These are phyloP conservation scores for Berkeleyomyces basicola DNA, from an alignment of 2,329 filamentous ascomycete species.

Conservation along the genomic window DNA sequence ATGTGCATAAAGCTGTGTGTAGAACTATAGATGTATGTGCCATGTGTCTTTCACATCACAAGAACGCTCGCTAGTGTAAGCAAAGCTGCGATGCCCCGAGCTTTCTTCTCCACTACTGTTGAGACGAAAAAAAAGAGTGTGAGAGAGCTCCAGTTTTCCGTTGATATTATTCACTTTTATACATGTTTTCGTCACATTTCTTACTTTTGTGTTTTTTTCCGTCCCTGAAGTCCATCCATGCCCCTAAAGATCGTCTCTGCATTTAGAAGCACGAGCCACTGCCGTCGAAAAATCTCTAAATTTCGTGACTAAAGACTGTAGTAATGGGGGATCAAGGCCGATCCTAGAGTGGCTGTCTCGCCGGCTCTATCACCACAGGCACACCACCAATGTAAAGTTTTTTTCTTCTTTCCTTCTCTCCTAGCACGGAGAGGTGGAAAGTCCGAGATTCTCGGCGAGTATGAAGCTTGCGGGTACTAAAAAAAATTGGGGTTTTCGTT, in stretches of 20 bases:
- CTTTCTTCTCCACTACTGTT: not conserved
- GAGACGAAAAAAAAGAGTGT: not conserved
- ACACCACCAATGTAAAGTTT: not conserved
- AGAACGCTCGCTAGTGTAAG: not conserved
- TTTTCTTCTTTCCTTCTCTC: not conserved
- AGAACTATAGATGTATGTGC: too few species aligned
- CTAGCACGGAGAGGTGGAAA: not conserved
- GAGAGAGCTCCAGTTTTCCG: not conserved
- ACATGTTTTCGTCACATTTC: not conserved
- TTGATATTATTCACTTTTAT: not conserved
- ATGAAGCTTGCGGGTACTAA: too few species aligned
- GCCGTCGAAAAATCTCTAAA: not conserved
- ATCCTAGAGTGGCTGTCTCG: not conserved
- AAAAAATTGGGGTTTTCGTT: too few species aligned
- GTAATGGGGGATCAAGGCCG: not conserved
- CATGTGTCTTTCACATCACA: not conserved
- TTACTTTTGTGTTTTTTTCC: not conserved
- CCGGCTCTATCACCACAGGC: not conserved
- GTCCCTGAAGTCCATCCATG: not conserved
- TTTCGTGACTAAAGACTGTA: not conserved
- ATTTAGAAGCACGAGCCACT: not conserved
- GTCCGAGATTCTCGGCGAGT: not conserved
- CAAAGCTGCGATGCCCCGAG: not conserved
- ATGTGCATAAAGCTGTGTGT: too few species aligned
- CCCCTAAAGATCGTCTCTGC: not conserved